Conservation (phyloP, 768 basidiomycete genomes). For the Candolleomyces aberdarensis region DNA sequence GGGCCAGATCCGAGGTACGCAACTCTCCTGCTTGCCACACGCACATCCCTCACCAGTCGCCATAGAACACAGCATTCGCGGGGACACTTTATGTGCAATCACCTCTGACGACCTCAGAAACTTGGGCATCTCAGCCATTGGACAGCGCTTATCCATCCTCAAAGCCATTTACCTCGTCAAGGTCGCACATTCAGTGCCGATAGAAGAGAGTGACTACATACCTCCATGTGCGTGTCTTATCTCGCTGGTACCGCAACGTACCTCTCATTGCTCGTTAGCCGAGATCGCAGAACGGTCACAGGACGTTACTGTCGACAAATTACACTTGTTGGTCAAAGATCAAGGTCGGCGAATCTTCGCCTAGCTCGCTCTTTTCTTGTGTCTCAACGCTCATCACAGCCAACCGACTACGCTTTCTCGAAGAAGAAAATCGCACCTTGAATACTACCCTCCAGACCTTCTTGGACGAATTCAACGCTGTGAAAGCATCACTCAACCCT, state of each 20-base stretch:
- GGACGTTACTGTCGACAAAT: slow-evolving; percentile 58
- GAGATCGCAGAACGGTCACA: slow-evolving; percentile 28
- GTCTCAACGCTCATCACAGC: slow-evolving; percentile 36
- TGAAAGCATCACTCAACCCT: slow-evolving; percentile 39
- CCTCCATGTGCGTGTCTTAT: slow-evolving; percentile 69
- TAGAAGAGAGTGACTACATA: slow-evolving; percentile 82
- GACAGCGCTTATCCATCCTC: slow-evolving; percentile 88
- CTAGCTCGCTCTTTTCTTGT: slow-evolving; percentile 3
- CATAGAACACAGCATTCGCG: slow-evolving; percentile 85
- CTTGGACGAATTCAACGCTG: slow-evolving; percentile 59
- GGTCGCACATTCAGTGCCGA: slow-evolving; percentile 74
- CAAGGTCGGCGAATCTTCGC: slow-evolving; percentile 51
- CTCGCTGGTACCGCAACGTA: not conserved
- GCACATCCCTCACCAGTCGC: slow-evolving; percentile 3
- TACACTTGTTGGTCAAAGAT: slow-evolving; percentile 65
- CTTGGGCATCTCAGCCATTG: slow-evolving; percentile 85
- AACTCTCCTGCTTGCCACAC: slow-evolving; percentile 3
- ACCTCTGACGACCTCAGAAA: slow-evolving; percentile 84
- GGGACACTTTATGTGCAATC: slow-evolving; percentile 82
- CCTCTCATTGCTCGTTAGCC: slow-evolving; percentile 19
- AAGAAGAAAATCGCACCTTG: slow-evolving; percentile 75
- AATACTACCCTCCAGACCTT: slow-evolving; percentile 59
- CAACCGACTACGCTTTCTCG: slow-evolving; percentile 63
- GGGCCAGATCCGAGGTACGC: slow-evolving; percentile 69
- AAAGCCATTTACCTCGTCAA: slow-evolving; percentile 92